Evolutionary conservation across 805 yeast genomes (phyloP).

Genomic region (Candida parachauliodes): DNA sequence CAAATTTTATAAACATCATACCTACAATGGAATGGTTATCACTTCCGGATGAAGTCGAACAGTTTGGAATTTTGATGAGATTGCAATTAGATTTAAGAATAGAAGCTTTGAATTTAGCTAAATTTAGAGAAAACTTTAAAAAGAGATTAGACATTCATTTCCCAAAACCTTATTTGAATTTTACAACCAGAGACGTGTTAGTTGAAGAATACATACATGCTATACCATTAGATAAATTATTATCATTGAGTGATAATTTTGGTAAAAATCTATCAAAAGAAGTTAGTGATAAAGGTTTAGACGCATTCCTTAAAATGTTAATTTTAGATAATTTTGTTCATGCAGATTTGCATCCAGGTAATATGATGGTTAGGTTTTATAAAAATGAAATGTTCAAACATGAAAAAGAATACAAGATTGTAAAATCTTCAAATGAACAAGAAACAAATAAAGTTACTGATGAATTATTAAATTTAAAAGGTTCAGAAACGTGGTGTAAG

Average conservation of each 20-base stretch:
- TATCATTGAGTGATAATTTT: constrained; percentile 45
- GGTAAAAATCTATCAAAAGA: constrained; percentile 58
- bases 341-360: constrained; percentile 97
- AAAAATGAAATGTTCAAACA: constrained; percentile 45
- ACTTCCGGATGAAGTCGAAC: constrained; percentile 88
- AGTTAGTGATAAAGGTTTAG: constrained; percentile 77
- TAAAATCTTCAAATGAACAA: constrained; percentile 39
- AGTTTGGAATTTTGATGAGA: constrained; percentile 81
- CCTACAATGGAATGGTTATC: constrained; percentile 99
- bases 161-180: constrained; percentile 68
- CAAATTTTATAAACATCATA: constrained; percentile 58
- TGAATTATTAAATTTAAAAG: constrained; percentile 33
- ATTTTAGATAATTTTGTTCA: constrained; percentile 92
- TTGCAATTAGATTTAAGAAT: constrained; percentile 85
- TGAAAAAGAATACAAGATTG: constrained; percentile 39
- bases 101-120: constrained; percentile 76
- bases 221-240: constrained; percentile 70
- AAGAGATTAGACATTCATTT: constrained; percentile 61
- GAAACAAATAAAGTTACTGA: constrained; percentile 46
- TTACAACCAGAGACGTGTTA: constrained; percentile 66
- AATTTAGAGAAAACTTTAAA: constrained; percentile 67
- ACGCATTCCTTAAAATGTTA: constrained; percentile 90
- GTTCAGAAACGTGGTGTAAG: constrained; percentile 41
- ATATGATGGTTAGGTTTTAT: constrained; percentile 73
- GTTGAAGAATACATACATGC: constrained; percentile 87